Conservation (phyloP, 495 filamentous ascomycete species). For the Penicillium ucsense region DNA sequence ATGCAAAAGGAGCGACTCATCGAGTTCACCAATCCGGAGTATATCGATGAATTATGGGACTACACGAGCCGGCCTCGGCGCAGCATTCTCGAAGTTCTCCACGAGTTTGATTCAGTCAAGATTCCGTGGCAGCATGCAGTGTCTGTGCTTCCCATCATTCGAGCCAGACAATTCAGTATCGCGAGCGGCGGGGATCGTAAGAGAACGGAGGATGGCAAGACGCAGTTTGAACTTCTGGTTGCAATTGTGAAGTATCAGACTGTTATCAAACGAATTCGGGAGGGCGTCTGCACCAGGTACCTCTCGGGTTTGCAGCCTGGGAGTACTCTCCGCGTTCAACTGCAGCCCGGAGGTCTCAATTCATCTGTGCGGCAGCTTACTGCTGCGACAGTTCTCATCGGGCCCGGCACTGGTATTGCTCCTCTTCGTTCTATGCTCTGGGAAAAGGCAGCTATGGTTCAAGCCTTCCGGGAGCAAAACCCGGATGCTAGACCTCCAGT, state of each 20-base stretch:
- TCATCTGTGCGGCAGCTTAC: slow-evolving; percentile 34
- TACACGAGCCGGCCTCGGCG: slow-evolving; percentile 89
- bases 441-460: slow-evolving; percentile 44
- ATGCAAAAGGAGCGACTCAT: slow-evolving; percentile 70
- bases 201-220: slow-evolving; percentile 21
- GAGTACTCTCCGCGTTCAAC: slow-evolving; percentile 45
- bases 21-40: slow-evolving; percentile 69
- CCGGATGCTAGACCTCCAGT: slow-evolving; percentile 19
- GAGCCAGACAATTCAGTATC: slow-evolving; percentile 79
- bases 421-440: slow-evolving; percentile 74
- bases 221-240: slow-evolving; percentile 64
- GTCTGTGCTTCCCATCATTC: slow-evolving; percentile 63
- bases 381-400: slow-evolving; percentile 67
- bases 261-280: slow-evolving; percentile 71
- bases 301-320: slow-evolving; percentile 52
- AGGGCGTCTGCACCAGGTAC: slow-evolving; percentile 87
- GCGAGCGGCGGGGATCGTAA: slow-evolving; percentile 59
- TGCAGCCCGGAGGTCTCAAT: slow-evolving; percentile 49
- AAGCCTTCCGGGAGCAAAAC: slow-evolving; percentile 27
- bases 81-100: slow-evolving; percentile 81
- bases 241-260: slow-evolving; percentile 92
- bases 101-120: slow-evolving; percentile 77
- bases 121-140: slow-evolving; percentile 67
- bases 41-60: slow-evolving; percentile 86
- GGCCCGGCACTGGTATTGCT: slow-evolving; percentile 84